Conservation (phyloP, 331 rosid genomes). For the Ulmus americana region DNA sequence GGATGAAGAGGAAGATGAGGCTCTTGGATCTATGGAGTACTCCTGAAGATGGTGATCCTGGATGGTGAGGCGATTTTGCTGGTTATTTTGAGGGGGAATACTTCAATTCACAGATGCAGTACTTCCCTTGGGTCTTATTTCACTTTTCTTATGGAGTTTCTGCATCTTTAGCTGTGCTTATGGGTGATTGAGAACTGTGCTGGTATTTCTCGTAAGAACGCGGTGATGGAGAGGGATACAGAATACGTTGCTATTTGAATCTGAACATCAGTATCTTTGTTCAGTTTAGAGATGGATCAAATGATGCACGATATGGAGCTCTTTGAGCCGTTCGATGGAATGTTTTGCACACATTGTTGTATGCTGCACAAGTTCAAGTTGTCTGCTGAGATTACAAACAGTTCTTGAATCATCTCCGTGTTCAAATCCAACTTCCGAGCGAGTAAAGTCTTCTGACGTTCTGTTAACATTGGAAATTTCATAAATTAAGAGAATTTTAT, state of each 20-base stretch:
- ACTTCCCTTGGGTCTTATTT: conserved; percentile 8
- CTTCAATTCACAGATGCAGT: not conserved
- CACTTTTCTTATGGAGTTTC: conserved; percentile 6
- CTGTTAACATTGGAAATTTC: not conserved
- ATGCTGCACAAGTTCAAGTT: not conserved
- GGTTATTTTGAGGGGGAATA: conserved; percentile 4
- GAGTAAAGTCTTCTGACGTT: conserved; percentile 2
- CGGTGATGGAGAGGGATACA: conserved; percentile 8
- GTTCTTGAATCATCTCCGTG: conserved; percentile 7
- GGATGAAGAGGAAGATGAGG: conserved; percentile 67
- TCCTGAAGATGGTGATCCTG: conserved; percentile 34
- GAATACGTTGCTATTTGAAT: conserved; percentile 18
- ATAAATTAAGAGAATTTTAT: not conserved
- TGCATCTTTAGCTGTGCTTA: conserved; percentile 8
- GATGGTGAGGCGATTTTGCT: conserved; percentile 9
- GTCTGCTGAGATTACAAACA: conserved; percentile 17
- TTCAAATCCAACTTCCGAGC: conserved; percentile 8
- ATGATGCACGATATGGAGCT: conserved; percentile 14
- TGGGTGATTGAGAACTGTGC: conserved; percentile 16
- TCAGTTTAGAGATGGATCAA: not conserved
- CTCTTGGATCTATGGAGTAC: conserved; percentile 40
- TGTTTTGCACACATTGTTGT: conserved; percentile 6
- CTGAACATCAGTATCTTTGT: not conserved
- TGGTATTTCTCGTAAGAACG: conserved; percentile 13
- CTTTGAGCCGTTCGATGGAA: conserved; percentile 5